Base-by-base conservation (phyloP, 106 monocot genomes). In the Allium fistulosum region DNA sequence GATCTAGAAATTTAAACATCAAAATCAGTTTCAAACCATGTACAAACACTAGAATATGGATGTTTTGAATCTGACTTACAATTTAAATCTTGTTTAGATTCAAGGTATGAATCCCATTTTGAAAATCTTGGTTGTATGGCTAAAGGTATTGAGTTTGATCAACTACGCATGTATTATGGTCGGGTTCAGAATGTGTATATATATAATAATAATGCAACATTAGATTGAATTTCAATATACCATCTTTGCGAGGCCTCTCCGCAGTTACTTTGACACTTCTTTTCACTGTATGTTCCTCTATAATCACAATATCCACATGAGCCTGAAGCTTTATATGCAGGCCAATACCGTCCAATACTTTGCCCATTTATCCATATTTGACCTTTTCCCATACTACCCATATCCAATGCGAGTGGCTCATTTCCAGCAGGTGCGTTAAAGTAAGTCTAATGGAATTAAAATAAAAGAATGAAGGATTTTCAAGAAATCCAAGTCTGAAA, bases 301-400 rank as follows among this genome's bases (percentile, higher is more conserved):
- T 90, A 90, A 48, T 70, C 81, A 62, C 90, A 90, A 45, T 59
- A 51, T 6, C 83, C 83, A 59, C 90, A 90, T 66, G 90, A 81
- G 45, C 90, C 90, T 28, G 66, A 83, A 26, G 86, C 90, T 72
- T 77, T 90, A 58, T 90, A 81, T 8, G 63, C 78, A 64, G 90
- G 78, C 90, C 90, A 90, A 62, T 90, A 78, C 3, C 90, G 69
- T n/a, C 90, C 90, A 10, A 90, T 83, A 63, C 85, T 90, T 45
- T 86, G 79, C 13, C 83, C 90, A 74, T 90, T 90, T 22, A 90
- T 79, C 90, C 90, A 90, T 12, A 86, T 61, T 71, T 90, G 83
- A 26, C 90, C 90, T 74, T 90, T 90, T 59, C 90, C 90, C 90
- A 90, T 90, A 80, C 78, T 90, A 9, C 90, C 71, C 90, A 90